A percentile compares a stretch with the other conserved stretches of the same genome.
phyloP scores from a whole-genome alignment of 345 rosid genomes.

The Gynandropsis gynandra region DNA sequence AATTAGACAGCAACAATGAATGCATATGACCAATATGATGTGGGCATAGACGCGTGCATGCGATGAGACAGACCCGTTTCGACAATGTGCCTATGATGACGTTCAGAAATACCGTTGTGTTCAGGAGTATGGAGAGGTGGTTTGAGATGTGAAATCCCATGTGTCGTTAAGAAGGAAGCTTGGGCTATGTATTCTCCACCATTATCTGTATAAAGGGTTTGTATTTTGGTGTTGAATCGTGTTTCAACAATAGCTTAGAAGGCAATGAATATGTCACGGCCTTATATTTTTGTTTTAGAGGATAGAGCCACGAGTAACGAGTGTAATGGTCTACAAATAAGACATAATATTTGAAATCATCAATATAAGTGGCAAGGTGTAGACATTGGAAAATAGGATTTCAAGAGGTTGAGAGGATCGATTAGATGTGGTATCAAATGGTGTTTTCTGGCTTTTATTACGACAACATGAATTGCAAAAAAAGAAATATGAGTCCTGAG shows the following conservation, averaged over 20 bases:
- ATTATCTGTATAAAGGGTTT: no score
- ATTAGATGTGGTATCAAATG: not conserved
- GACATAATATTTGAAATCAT: not conserved
- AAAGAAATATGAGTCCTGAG: not conserved
- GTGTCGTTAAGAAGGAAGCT: no score
- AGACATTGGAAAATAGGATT: not conserved
- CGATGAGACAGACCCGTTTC: not conserved
- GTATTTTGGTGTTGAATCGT: no score
- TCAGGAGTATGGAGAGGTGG: not conserved
- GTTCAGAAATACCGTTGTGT: conserved; percentile 7
- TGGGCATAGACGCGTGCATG: not conserved
- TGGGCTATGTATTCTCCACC: no score
- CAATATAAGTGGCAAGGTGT: not conserved
- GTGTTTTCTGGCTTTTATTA: conserved; percentile 1
- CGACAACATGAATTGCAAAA: not conserved
- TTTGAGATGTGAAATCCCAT: not conserved
- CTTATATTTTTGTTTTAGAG: no score
- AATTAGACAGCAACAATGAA: no score
- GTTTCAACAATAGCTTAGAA: no score
- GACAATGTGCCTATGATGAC: not conserved
- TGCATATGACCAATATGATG: no score
- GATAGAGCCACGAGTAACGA: no score
- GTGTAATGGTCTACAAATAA: no score
- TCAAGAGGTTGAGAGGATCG: not conserved
- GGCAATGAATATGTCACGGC: no score